Conservation (phyloP, 2,329 filamentous ascomycete genomes). For the Camillea tinctor region DNA sequence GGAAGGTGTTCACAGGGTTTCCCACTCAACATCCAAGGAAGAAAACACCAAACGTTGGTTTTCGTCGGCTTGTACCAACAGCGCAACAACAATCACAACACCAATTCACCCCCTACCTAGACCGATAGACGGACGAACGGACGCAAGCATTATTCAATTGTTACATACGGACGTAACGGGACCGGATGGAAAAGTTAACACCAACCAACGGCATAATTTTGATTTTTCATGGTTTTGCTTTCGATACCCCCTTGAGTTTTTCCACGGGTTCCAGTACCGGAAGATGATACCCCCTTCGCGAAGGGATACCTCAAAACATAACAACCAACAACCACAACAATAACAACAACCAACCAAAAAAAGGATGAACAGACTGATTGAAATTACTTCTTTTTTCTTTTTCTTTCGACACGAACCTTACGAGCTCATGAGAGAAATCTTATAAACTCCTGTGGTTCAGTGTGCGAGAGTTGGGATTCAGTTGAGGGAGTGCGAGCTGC, state of each 20-base stretch:
- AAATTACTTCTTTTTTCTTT: not conserved
- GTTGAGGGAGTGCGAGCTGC: not conserved
- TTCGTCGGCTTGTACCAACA: not conserved
- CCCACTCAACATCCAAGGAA: not conserved
- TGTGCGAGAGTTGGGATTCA: not conserved
- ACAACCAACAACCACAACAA: not conserved
- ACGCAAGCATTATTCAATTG: not conserved
- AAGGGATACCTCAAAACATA: not conserved
- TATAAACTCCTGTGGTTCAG: not conserved
- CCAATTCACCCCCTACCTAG: not conserved
- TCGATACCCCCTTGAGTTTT: not conserved
- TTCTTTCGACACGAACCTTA: not conserved
- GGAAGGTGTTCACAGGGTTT: not conserved
- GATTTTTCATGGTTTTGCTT: not conserved
- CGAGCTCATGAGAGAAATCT: not conserved
- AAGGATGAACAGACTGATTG: not conserved
- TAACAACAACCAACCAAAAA: not conserved
- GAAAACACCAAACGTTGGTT: not conserved
- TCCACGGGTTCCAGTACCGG: not conserved
- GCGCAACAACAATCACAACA: too few relatives aligned
- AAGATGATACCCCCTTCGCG: not conserved
- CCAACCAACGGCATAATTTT: not conserved
- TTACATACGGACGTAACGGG: not conserved
- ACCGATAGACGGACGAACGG: not conserved
- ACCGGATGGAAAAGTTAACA: not conserved